Evolutionary conservation across 1,284 basidiomycete genomes (phyloP).

Genomic region (Fomitopsis schrenkii): DNA sequence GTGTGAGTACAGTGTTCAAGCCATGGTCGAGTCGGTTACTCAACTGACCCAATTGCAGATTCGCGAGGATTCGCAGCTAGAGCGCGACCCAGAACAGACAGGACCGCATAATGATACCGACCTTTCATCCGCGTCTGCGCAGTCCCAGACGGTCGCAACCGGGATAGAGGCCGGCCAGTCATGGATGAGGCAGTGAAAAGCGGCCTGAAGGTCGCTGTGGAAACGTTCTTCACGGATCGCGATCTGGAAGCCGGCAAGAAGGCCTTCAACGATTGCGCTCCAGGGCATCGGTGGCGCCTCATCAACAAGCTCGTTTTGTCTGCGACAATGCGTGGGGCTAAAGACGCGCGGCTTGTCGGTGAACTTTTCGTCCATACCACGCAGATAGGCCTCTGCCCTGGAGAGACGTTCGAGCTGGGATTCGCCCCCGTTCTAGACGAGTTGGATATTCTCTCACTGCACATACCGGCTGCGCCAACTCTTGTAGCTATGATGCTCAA

Average conservation of each 20-base stretch:
- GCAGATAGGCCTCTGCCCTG: constrained; percentile 53
- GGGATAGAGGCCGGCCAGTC: constrained; percentile 38
- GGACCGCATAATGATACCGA: too few relatives aligned
- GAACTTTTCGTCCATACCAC: constrained; percentile 58
- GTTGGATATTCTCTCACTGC: constrained; percentile 84
- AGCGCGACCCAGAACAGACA: too few relatives aligned
- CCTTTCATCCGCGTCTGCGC: too few relatives aligned
- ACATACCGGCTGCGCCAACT: constrained; percentile 82
- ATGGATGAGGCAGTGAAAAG: constrained; percentile 68
- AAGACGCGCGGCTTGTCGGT: constrained; percentile 75
- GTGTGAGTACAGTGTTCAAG: too few relatives aligned
- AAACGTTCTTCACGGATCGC: constrained; percentile 73
- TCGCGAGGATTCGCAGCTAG: too few relatives aligned
- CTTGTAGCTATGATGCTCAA: constrained; percentile 74
- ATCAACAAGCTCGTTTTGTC: constrained; percentile 71
- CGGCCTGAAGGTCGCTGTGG: constrained; percentile 78
- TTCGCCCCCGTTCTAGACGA: constrained; percentile 65
- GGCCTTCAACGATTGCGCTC: constrained; percentile 72
- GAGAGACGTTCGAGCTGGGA: constrained; percentile 53
- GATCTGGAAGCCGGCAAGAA: constrained; percentile 80
- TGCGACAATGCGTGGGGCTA: constrained; percentile 79
- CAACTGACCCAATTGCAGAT: too few relatives aligned
- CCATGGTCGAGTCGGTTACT: too few relatives aligned
- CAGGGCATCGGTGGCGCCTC: constrained; percentile 58
- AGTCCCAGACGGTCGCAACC: too few relatives aligned